Base-by-base conservation (phyloP, 495 filamentous ascomycete species). In the Diplogelasinospora grovesii region DNA sequence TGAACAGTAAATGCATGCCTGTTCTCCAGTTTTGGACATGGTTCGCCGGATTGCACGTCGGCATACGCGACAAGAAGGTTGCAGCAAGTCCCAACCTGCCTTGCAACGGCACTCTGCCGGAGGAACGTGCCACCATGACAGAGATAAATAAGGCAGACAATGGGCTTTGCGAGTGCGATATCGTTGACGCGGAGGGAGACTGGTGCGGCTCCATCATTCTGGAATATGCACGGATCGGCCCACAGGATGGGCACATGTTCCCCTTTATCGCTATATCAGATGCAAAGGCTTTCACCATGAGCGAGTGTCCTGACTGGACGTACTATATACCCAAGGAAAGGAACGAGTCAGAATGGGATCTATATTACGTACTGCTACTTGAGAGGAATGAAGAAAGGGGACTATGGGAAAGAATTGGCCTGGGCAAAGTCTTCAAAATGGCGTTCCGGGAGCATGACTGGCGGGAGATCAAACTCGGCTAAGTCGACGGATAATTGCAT, bases 241-340 rank as follows among this genome's bases (percentile, higher is more conserved):
- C 10, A 22, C 34, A 22, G 8, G 34, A 37, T 20, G 34, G 34
- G 16, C 2, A 5, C 2, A 16, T 20, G 16, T 37, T 25, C 21
- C 46, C 54, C 16, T 61, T 65, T 29, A 41, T 63, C 22, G 61
- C 61, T 8, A 45, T 63, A 15, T 56, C 54, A 13, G 59, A 65
- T n/a, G 59, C 61, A n/a, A 60, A 53, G 24, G 35, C n/a, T 1
- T 60, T 64, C 39, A 46, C 40, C 8, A 13, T 28, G 3, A 50
- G 53, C 16, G 60, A 64, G 45, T 46, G 41, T 21, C 34, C 41
- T 13, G 44, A 32, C 4, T 64, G 60, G 60, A 57, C 53, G 7
- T 57, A 53, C 38, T 62, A 62, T 38, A 52, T 62, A 45, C 39
- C 49, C 23, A 48, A 48, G 37, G 40, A 48, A 23, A 18, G 39